These are phyloP conservation scores for Rhexocercosporidium sp. DNA, from an alignment of 2,329 filamentous ascomycete species.

Conservation along the genomic window DNA sequence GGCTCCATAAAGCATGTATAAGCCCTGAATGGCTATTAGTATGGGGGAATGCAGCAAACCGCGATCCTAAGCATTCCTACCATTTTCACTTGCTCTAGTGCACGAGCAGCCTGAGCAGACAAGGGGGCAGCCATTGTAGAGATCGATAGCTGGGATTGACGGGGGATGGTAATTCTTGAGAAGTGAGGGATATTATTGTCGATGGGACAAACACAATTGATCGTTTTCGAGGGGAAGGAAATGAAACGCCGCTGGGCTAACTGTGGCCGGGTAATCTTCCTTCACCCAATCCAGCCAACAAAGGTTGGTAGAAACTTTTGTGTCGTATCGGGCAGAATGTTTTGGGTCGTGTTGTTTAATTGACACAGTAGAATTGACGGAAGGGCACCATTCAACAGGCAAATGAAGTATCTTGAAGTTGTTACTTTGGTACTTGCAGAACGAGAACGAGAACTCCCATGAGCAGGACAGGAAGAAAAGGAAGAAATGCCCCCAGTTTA, in stretches of 20 bases:
- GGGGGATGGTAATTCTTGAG: neutral
- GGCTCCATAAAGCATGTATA: constrained; percentile 37
- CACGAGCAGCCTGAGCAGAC: constrained; percentile 30
- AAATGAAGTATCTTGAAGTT: constrained; percentile 1
- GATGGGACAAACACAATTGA: neutral
- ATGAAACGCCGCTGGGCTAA: neutral
- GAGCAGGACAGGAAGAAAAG: neutral
- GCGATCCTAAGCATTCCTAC: constrained; percentile 20
- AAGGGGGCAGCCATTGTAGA: constrained; percentile 15
- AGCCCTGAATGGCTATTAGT: constrained; percentile 20
- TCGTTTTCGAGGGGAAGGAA: neutral
- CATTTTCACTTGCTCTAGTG: constrained; percentile 36
- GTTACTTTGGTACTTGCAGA: neutral
- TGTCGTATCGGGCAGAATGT: constrained; percentile 1
- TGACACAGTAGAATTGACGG: neutral
- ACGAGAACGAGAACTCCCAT: neutral
- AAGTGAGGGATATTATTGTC: constrained; percentile 1
- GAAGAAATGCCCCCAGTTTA: neutral
- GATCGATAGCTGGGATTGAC: neutral
- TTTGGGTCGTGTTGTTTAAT: neutral
- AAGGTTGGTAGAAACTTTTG: neutral
- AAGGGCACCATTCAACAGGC: neutral
- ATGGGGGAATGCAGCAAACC: neutral
- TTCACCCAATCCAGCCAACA: constrained; percentile 3
- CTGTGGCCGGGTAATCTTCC: neutral